A percentile compares a stretch with the other conserved stretches of the same genome.
These are phyloP conservation scores for Lodderomyces pseudojiufengensis DNA, from an alignment of 1,139 yeast species.

Conservation along the genomic window DNA sequence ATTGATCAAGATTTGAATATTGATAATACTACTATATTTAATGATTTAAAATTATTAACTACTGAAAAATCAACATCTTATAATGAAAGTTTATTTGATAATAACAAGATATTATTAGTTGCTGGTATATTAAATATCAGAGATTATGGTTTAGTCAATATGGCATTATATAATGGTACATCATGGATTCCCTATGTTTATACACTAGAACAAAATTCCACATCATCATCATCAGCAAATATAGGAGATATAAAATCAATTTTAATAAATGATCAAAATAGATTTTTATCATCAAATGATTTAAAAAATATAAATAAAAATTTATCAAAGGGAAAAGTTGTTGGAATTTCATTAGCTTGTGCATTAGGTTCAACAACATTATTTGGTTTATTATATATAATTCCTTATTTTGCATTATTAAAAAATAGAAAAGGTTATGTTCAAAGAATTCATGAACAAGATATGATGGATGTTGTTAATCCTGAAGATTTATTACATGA, in stretches of 20 bases:
- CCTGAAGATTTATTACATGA: slow-evolving; percentile 61
- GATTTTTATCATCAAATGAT: slow-evolving; percentile 39
- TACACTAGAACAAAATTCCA: slow-evolving; percentile 13
- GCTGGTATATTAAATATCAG: slow-evolving; percentile 57
- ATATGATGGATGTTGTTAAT: slow-evolving; percentile 64
- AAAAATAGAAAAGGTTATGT: slow-evolving; percentile 31
- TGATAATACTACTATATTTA: slow-evolving; percentile 26
- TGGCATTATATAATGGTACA: slow-evolving; percentile 68
- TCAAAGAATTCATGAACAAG: slow-evolving; percentile 57
- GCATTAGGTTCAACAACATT: slow-evolving; percentile 77
- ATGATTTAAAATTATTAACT: slow-evolving; percentile 40
- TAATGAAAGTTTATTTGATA: slow-evolving; percentile 34
- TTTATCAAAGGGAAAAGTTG: slow-evolving; percentile 66
- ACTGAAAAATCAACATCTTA: slow-evolving; percentile 29
- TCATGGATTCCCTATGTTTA: slow-evolving; percentile 69
- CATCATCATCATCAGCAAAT: slow-evolving; percentile 12
- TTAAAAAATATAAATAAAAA: slow-evolving; percentile 18
- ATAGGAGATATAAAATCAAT: slow-evolving; percentile 34
- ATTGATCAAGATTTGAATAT: slow-evolving; percentile 33
- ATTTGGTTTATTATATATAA: slow-evolving; percentile 59
- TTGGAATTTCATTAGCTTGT: slow-evolving; percentile 82
- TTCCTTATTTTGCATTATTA: slow-evolving; percentile 49
- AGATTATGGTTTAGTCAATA: slow-evolving; percentile 57
- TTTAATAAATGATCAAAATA: slow-evolving; percentile 34
- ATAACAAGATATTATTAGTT: slow-evolving; percentile 49